Base-by-base conservation (phyloP, 2,329 filamentous ascomycete genomes). In the Purpureocillium lavendulum region DNA sequence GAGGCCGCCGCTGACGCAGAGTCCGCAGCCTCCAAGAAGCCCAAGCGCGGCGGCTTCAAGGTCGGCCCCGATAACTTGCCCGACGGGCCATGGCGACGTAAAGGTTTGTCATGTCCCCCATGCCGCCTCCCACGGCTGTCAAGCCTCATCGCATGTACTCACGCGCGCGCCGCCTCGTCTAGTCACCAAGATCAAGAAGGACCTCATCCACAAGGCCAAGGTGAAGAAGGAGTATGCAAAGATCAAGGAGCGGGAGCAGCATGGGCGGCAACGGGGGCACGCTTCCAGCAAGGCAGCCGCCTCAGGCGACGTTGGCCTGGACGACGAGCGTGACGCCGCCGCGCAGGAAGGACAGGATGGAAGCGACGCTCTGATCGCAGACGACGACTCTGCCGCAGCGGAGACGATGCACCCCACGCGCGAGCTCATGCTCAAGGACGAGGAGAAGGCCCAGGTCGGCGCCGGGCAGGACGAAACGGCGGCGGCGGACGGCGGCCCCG, bases 191-290 rank as follows among this genome's bases (percentile, higher is more conserved):
- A 92, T 95, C 56, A 97, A 97, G 64, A 75, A 83, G 48, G 78
- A 85, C 49, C 69, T 95, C 40, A 96, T 97, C 53, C 79, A 88
- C 61, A 94, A 92, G 60, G 88, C 89, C 44, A 95, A 96, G 63
- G 73, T 95, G 46, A 92, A 90, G 65, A 94, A 95, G 62, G 77
- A 84, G 32, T 96, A 95, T 58, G 84, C 84, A 46, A 96, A 95
- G 62, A 69, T 95, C 47, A 90, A 89, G 62, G 80, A 59, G 5
- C 54, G 55, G 21, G 59, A 69, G 38, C 59, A 64, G 42, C 47
- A 26, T 5, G 6, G 10, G 21, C 21, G 21, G 21, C 21, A 26
- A 26, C n/a, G n/a, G n/a, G n/a, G n/a, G n/a, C n/a, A n/a, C n/a
- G n/a, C n/a, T n/a, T n/a, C n/a, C n/a, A n/a, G n/a, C n/a, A 26